Evolutionary conservation across 2,329 filamentous ascomycete species (phyloP).

Genomic region (Fusarium papillatum): DNA sequence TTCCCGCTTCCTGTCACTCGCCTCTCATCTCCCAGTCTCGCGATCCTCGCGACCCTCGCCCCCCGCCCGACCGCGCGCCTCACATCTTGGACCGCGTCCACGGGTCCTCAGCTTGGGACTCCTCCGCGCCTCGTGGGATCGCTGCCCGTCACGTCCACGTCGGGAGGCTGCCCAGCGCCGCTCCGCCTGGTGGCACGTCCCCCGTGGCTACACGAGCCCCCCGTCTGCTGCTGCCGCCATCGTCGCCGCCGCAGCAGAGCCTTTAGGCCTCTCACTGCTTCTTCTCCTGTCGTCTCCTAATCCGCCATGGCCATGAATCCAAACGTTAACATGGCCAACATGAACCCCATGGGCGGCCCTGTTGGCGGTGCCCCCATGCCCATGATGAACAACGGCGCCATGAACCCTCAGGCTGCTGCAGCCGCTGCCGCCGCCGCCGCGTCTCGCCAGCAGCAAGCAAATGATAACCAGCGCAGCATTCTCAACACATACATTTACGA

Average conservation of each 20-base stretch:
- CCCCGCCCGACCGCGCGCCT: slow-evolving; percentile 38
- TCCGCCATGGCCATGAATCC: slow-evolving; percentile 65
- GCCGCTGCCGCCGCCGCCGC: slow-evolving; percentile 48
- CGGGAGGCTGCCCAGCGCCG: slow-evolving; percentile 49
- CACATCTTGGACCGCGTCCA: slow-evolving; percentile 45
- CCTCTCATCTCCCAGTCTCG: slow-evolving; percentile 40
- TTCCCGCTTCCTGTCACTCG: slow-evolving; percentile 32
- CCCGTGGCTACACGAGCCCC: slow-evolving; percentile 48
- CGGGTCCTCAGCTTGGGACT: slow-evolving; percentile 22
- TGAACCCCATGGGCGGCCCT: slow-evolving; percentile 77
- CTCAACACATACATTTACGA: slow-evolving; percentile 94
- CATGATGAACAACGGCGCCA: slow-evolving; percentile 75
- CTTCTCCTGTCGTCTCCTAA: slow-evolving; percentile 34
- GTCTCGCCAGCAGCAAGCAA: slow-evolving; percentile 56
- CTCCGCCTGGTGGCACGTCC: slow-evolving; percentile 50
- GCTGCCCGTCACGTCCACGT: slow-evolving; percentile 49
- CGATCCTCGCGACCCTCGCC: slow-evolving; percentile 41
- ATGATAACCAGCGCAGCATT: slow-evolving; percentile 65
- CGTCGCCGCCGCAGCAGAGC: slow-evolving; percentile 39
- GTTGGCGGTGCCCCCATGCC: slow-evolving; percentile 72
- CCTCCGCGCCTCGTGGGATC: slow-evolving; percentile 41
- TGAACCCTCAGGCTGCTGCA: slow-evolving; percentile 51
- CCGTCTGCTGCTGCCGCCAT: slow-evolving; percentile 35
- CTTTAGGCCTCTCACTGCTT: slow-evolving; percentile 36
- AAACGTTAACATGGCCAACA: slow-evolving; percentile 76